A percentile compares a stretch with the other conserved stretches of the same genome.
phyloP scores from a whole-genome alignment of 352 stramenopile species.

The Phytophthora pluvialis region DNA sequence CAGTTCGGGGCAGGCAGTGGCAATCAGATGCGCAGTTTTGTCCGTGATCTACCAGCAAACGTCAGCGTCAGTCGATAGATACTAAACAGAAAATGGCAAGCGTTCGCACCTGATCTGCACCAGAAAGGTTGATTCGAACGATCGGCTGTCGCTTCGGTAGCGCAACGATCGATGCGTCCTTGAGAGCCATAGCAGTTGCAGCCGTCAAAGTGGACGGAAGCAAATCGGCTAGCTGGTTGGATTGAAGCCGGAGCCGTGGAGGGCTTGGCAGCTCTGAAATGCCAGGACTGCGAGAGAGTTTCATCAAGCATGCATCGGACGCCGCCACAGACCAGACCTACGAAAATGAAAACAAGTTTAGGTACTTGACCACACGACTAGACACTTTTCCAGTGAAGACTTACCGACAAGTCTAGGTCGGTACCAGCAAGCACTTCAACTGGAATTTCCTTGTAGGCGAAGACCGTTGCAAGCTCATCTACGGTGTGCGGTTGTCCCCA shows the following conservation, averaged over 20 bases:
- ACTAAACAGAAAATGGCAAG: background rate
- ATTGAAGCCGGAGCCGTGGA: conserved; percentile 14
- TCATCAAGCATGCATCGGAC: conserved; percentile 59
- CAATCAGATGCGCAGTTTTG: conserved; percentile 44
- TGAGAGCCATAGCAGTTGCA: conserved; percentile 7
- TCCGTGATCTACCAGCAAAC: conserved; percentile 48
- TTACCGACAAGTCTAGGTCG: conserved; percentile 71
- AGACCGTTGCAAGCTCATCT: conserved; percentile 47
- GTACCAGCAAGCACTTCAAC: conserved; percentile 62
- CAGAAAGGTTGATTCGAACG: conserved; percentile 61
- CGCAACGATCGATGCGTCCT: background rate
- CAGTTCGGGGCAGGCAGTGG: conserved; percentile 42
- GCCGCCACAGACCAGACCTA: conserved; percentile 75
- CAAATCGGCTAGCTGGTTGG: conserved; percentile 54
- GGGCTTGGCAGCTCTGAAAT: conserved; percentile 9
- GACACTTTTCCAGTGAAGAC: background rate
- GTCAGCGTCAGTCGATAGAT: conserved; percentile 2
- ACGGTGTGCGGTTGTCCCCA: conserved; percentile 28
- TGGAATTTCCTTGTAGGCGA: conserved; percentile 69
- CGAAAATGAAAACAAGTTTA: background rate
- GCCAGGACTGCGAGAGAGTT: conserved; percentile 27
- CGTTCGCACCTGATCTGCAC: conserved; percentile 53
- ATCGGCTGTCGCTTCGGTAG: conserved; percentile 16
- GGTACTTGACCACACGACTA: background rate
- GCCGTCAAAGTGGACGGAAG: conserved; percentile 26